Evolutionary conservation across 2,329 filamentous ascomycete species (phyloP).

Genomic region (Pyrenochaeta sp.): DNA sequence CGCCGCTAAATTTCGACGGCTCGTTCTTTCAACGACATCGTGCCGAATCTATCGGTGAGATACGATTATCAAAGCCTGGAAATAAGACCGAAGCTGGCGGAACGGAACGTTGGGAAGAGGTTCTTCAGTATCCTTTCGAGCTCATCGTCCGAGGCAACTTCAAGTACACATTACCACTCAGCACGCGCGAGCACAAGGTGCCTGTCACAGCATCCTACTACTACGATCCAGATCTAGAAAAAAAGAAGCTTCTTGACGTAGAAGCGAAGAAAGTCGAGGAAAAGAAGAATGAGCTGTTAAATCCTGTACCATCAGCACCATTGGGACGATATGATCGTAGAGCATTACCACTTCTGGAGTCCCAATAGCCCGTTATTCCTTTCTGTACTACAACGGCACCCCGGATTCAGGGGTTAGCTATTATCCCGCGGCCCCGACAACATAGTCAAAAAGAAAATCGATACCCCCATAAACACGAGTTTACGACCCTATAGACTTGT

Average conservation of each 20-base stretch:
- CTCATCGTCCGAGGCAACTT: constrained; percentile 90
- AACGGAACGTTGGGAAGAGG: constrained; percentile 85
- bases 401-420: constrained; percentile 21
- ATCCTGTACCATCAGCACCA: constrained; percentile 33
- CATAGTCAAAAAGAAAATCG: constrained; percentile 39
- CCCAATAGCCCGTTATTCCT: constrained; percentile 22
- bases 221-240: constrained; percentile 48
- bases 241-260: constrained; percentile 38
- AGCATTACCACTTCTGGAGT: constrained; percentile 19
- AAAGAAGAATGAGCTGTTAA: constrained; percentile 13
- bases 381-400: constrained; percentile 30
- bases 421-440: constrained; percentile 17
- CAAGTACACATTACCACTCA: constrained; percentile 76
- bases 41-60: constrained; percentile 79
- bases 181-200: constrained; percentile 62
- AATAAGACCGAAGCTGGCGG: constrained; percentile 87
- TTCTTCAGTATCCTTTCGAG: constrained; percentile 91
- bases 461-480: constrained; percentile 49
- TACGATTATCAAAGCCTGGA: constrained; percentile 82
- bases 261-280: constrained; percentile 9
- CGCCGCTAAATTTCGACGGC: constrained; percentile 85
- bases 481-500: constrained; percentile 48
- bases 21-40: constrained; percentile 81
- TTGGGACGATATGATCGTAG: constrained; percentile 42
- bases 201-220: constrained; percentile 53